Evolutionary conservation across 495 filamentous ascomycete species (phyloP), one percentile per base, ranked within the genome.

Genomic region (Penicillium coffeae): DNA sequence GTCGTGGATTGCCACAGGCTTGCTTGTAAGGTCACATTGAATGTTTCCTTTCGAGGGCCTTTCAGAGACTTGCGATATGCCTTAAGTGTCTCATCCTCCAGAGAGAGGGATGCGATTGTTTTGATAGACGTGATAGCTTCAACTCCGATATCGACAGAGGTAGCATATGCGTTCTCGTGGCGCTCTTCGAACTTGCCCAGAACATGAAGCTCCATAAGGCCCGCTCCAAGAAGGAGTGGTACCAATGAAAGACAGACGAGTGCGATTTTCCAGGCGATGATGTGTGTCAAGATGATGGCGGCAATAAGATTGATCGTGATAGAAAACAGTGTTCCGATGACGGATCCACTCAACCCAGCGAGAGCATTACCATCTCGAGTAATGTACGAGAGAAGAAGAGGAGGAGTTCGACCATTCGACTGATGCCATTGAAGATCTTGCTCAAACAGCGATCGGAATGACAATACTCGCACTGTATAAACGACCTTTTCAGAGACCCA

Each of bases 361-460:
- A 82, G 45, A 2, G 74, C 66, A 36, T 68, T 71, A 8, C 73
- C 65, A 47, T 82, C 78, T 27, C 65, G 70, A 27, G 73, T 79
- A 38, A 81, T 76, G 38, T 74, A 66, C 0, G 72, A 69, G 0
- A 78, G 62, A 5, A 81, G 69, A 22, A 71, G 39, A 1, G 74
- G 57, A 0, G 76, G 75, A 0, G 70, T 71, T 5, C 76, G 70
- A 14, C 67, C 71, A n/a, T 67, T 62, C 1, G 74, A 74, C 38
- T 70, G 63, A 53, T 79, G 76, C 78, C 78, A 81, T 41, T 74
- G 64, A n/a, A 78, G 59, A 38, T 78, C 72, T 50, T 80, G 78
- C 27, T 73, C 67, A 37, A 81, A 68, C 7, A 80, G 56, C 1
- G 76, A 70, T 8, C 75, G 63, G 42, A 81, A 72, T 1, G 74